Evolutionary conservation across 2,329 filamentous ascomycete species (phyloP).

Genomic region (Pseudocercospora ulei): DNA sequence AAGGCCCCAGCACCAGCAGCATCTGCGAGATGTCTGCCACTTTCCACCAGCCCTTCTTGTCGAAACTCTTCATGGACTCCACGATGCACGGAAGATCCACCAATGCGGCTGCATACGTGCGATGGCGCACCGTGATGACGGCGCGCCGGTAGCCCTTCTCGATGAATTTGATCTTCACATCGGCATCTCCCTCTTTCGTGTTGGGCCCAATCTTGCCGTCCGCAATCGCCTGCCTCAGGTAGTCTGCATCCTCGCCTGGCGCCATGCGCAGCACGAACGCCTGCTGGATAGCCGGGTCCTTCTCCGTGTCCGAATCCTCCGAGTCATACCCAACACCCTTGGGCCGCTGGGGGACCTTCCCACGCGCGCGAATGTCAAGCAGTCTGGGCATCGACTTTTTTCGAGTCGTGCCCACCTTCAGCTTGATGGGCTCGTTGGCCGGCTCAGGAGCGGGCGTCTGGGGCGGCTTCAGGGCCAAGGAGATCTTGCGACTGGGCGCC

Average conservation of each 20-base stretch:
- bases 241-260: constrained; percentile 76
- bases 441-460: constrained; percentile 3
- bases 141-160: constrained; percentile 63
- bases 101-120: constrained; percentile 65
- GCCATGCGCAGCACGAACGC: constrained; percentile 83
- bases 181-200: constrained; percentile 56
- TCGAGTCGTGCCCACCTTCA: constrained; percentile 40
- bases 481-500: constrained; percentile 24
- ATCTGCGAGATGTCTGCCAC: constrained; percentile 83
- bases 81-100: constrained; percentile 80
- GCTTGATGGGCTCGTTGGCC: constrained; percentile 35
- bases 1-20: constrained; percentile 64
- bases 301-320: constrained; percentile 81
- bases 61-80: constrained; percentile 89
- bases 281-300: constrained; percentile 79
- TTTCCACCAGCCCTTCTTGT: constrained; percentile 78
- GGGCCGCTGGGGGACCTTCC: constrained; percentile 37
- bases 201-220: constrained; percentile 60
- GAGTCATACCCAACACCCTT: constrained; percentile 90
- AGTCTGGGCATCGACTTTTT: constrained; percentile 23
- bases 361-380: constrained; percentile 22
- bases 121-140: constrained; percentile 58
- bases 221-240: constrained; percentile 63
- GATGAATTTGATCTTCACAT: constrained; percentile 72
- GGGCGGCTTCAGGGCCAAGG: constrained; percentile 33